phyloP scores from a whole-genome alignment of 345 rosid species.

The Hibiscus tridactylites region DNA sequence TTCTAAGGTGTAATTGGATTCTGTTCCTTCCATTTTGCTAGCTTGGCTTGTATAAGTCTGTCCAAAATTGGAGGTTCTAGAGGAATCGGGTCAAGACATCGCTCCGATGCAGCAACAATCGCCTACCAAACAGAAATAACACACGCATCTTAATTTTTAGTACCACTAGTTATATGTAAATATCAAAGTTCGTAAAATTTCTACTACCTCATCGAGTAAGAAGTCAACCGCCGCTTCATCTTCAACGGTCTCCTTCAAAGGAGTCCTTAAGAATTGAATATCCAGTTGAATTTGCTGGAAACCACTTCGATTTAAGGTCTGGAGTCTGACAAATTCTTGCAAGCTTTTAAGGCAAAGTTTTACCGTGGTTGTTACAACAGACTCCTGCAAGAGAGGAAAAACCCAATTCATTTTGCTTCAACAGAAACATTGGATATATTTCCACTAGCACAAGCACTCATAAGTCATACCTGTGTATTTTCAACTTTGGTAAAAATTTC shows the following conservation, averaged over 20 bases:
- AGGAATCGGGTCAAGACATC: conserved; percentile 87
- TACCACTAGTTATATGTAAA: background rate
- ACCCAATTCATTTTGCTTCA: conserved; percentile 10
- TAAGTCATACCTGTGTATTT: conserved; percentile 64
- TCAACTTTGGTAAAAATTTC: conserved; percentile 95
- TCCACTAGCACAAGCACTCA: conserved; percentile 5
- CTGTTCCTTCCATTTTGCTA: conserved; percentile 52
- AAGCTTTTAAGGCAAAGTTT: conserved; percentile 87
- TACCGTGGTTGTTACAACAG: conserved; percentile 58
- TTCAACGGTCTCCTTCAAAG: conserved; percentile 61
- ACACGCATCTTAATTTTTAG: background rate
- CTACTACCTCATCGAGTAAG: conserved; percentile 85
- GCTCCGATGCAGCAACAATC: conserved; percentile 88
- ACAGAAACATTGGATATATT: background rate
- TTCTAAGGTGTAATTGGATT: conserved; percentile 20
- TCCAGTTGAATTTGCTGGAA: conserved; percentile 98
- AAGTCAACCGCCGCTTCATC: conserved; percentile 90
- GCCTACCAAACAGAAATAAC: conserved; percentile 42
- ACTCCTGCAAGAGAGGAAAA: conserved; percentile 51
- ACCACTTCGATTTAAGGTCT: conserved; percentile 89
- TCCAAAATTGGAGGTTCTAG: conserved; percentile 95
- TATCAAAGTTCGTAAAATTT: background rate
- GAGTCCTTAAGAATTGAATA: conserved; percentile 76
- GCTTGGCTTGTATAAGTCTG: conserved; percentile 84
- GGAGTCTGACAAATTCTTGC: conserved; percentile 90